A percentile compares a stretch with the other conserved stretches of the same genome.
phyloP scores from a whole-genome alignment of 2,329 filamentous ascomycete species.

The Teratosphaeriaceae sp. region DNA sequence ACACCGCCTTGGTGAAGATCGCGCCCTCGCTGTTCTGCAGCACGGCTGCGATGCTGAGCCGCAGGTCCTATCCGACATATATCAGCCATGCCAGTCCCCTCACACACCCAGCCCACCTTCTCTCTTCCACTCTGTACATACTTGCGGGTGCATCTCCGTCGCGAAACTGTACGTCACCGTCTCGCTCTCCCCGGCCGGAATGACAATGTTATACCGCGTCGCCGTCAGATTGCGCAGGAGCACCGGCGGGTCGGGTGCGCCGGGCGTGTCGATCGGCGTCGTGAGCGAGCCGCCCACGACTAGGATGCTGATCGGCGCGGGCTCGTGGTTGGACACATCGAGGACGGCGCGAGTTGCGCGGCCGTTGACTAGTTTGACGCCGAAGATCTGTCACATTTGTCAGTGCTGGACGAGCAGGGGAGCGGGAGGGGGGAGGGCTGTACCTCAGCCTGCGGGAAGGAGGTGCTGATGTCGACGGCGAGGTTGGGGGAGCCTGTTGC shows the following conservation, averaged over 20 bases:
- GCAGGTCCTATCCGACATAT: no score
- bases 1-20: constrained; percentile 70
- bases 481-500: constrained; percentile 54
- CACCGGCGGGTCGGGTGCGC: constrained; percentile 44
- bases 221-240: constrained; percentile 82
- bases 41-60: constrained; percentile 69
- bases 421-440: no score
- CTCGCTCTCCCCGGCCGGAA: constrained; percentile 70
- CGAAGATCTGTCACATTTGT: no score
- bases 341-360: constrained; percentile 76
- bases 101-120: no score
- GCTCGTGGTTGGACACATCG: constrained; percentile 78
- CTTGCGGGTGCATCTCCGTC: constrained; percentile 88
- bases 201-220: constrained; percentile 63
- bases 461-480: constrained; percentile 49
- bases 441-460: constrained; percentile 63
- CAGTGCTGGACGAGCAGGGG: no score
- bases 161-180: constrained; percentile 76
- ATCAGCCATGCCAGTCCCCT: no score
- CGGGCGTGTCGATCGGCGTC: constrained; percentile 47
- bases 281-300: constrained; percentile 70
- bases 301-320: constrained; percentile 64
- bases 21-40: constrained; percentile 59
- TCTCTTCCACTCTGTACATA: no score
- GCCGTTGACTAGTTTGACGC: constrained; percentile 92